These are phyloP conservation scores for Solanum peruvianum DNA, from an alignment of 257 asterid species.

Conservation along the genomic window DNA sequence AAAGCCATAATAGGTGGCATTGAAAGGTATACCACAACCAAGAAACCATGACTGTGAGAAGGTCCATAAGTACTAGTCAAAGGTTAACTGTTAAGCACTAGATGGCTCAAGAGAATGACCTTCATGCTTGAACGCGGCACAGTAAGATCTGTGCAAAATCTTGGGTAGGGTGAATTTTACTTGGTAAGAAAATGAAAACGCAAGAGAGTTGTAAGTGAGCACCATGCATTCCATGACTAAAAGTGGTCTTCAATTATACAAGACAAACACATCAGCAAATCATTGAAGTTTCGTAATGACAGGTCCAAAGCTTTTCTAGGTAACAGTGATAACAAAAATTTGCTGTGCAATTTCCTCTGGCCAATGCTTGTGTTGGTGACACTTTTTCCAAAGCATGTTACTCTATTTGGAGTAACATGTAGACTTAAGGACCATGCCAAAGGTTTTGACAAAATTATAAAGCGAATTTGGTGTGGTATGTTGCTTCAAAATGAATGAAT, in stretches of 20 bases:
- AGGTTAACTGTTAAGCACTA: neutral
- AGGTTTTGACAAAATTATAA: neutral
- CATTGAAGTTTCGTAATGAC: neutral
- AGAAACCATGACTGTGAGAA: neutral
- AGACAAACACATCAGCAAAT: neutral
- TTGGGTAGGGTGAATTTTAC: neutral
- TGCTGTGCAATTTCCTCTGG: neutral
- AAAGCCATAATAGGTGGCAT: neutral
- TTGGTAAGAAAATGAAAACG: neutral
- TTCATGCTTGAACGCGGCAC: neutral
- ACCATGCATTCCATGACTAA: neutral
- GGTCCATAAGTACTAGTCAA: neutral
- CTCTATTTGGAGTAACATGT: neutral
- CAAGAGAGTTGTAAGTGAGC: neutral
- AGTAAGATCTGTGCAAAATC: neutral
- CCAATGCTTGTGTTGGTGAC: neutral
- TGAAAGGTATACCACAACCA: neutral
- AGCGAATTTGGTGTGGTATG: neutral
- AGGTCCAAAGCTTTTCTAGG: neutral
- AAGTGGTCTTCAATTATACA: neutral
- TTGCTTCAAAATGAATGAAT: neutral
- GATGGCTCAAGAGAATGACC: neutral
- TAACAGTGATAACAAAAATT: neutral
- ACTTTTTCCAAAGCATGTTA: neutral
- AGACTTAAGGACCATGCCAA: neutral